Evolutionary conservation across 169 alveolate genomes (phyloP), one percentile per base, ranked within the genome.

Genomic region (Cardiosporidium cionae): DNA sequence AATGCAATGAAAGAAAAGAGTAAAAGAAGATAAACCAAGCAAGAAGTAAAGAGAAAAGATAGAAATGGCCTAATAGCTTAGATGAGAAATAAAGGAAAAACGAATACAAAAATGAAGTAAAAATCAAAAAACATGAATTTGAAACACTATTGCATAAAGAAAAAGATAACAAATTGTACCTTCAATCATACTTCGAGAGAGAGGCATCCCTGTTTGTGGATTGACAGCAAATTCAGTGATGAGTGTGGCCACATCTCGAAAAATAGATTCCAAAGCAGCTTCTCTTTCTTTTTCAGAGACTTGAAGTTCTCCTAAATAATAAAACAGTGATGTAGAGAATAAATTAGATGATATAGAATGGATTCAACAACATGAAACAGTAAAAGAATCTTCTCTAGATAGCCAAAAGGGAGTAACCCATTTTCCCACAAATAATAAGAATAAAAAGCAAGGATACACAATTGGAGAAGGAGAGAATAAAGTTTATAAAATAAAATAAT

Each of bases 251-350:
- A 90, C 81, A 53, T 92, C 97, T 54, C 84, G 88, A 74, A 85
- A 87, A 62, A 75, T 68, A 22, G 85, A 79, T 31, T 91, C 94
- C 72, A 89, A 84, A 77, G 83, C 74, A 65, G 84, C 83, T 25
- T 82, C 67, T n/a, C 97, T 82, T 80, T 92, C 97, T 67, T 88
- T 86, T 66, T 91, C 91, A 52, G 94, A 87, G 23, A 92, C 87
- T 67, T 92, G 96, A 52, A 89, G 71, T 33, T 90, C 95, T 2
- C 96, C 79, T 72, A 84, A 66, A 62, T 7, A 58, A 29, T 6
- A 33, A 36, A 9, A n/a, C 3, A 66, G 7, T 16, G 16, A n/a
- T 44, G 58, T n/a, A n/a, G n/a, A 16, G 58, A n/a, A 16, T n/a
- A 16, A 44, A 16, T 44, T 44, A 44, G 16, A 44, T 16, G n/a